Conservation (phyloP, 1,284 basidiomycete species). For the Neotropicomus parvogracilis region DNA sequence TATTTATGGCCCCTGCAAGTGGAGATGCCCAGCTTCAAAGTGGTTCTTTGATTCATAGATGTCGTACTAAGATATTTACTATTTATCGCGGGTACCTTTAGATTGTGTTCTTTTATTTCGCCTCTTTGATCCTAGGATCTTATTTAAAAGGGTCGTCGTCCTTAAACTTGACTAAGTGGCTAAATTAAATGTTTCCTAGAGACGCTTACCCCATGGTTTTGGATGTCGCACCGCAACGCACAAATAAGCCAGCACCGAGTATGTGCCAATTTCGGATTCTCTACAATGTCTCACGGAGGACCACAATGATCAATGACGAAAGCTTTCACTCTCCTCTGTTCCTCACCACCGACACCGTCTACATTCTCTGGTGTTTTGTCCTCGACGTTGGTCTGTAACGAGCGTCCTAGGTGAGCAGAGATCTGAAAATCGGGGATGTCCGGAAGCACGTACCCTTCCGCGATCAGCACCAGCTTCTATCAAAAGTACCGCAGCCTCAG, state of each 20-base stretch:
- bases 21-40: neutral
- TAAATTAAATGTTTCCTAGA: no score
- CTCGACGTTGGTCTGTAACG: conserved; percentile 70
- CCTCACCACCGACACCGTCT: conserved; percentile 70
- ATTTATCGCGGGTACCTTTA: neutral
- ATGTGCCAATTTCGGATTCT: neutral
- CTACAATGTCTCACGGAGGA: conserved; percentile 16
- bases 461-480: conserved; percentile 94
- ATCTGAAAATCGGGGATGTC: neutral
- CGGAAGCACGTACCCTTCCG: conserved; percentile 56
- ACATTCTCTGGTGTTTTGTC: conserved; percentile 81
- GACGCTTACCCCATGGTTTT: neutral
- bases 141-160: neutral
- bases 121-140: conserved; percentile 3
- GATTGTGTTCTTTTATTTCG: conserved; percentile 10
- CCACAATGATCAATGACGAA: conserved; percentile 76
- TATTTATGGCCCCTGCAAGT: neutral
- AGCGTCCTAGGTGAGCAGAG: conserved; percentile 14
- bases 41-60: conserved; percentile 9
- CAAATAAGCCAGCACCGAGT: neutral
- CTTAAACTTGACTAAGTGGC: neutral
- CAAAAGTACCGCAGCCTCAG: conserved; percentile 80
- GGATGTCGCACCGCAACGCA: neutral
- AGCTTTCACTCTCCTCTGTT: conserved; percentile 72
- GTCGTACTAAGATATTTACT: conserved; percentile 5